phyloP scores from a whole-genome alignment of 495 filamentous ascomycete species.

The Penicillium pancosmium region DNA sequence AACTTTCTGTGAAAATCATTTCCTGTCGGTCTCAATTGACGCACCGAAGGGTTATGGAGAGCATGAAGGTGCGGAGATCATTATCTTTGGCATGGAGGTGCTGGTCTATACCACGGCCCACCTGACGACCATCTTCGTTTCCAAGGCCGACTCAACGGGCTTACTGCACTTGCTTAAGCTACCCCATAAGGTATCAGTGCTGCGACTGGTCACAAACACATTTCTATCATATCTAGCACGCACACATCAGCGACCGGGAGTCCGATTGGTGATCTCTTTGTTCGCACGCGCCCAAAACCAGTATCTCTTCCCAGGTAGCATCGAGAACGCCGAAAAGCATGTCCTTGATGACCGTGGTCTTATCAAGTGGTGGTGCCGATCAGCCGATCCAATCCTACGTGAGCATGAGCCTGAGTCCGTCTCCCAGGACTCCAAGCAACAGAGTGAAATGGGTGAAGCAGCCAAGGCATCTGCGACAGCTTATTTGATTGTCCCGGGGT shows the following conservation, averaged over 20 bases:
- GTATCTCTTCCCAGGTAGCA: constrained; percentile 92
- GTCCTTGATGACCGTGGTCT: constrained; percentile 88
- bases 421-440: constrained; percentile 34
- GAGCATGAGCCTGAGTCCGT: constrained; percentile 48
- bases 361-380: constrained; percentile 93
- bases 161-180: constrained; percentile 70
- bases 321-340: constrained; percentile 84
- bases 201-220: constrained; percentile 69
- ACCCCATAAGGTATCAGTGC: constrained; percentile 66
- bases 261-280: constrained; percentile 79
- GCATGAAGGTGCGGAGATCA: constrained; percentile 42
- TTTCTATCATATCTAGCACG: constrained; percentile 77
- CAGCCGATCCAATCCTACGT: constrained; percentile 72
- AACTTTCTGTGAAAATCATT: constrained; percentile 89
- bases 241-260: constrained; percentile 64
- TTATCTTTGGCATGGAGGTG: constrained; percentile 70
- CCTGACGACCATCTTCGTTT: constrained; percentile 87
- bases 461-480: constrained; percentile 54
- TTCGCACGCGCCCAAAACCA: constrained; percentile 93
- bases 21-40: constrained; percentile 72
- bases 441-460: constrained; percentile 48
- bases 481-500: constrained; percentile 85
- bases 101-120: constrained; percentile 70
- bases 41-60: constrained; percentile 18
- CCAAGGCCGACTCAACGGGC: constrained; percentile 96